These are phyloP conservation scores for Hebeloma cylindrosporum DNA, from an alignment of 768 basidiomycete species.

Conservation along the genomic window DNA sequence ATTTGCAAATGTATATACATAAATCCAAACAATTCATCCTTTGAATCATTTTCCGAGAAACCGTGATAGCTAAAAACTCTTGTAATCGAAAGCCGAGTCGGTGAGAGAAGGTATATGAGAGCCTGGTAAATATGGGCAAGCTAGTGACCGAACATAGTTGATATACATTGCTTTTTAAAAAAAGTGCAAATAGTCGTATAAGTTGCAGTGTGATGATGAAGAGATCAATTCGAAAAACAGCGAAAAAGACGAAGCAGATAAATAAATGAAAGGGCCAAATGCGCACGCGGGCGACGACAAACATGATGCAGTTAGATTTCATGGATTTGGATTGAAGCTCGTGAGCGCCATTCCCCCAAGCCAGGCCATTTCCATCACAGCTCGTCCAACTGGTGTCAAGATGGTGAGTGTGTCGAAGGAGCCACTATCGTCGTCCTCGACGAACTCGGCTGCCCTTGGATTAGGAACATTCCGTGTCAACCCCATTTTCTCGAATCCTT, in stretches of 20 bases:
- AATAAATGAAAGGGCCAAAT: background rate
- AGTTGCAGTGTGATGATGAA: conserved; percentile 2
- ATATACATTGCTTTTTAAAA: no score
- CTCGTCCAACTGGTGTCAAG: conserved; percentile 51
- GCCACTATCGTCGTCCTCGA: conserved; percentile 27
- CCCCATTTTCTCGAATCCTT: conserved; percentile 76
- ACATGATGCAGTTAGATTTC: background rate
- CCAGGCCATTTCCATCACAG: conserved; percentile 59
- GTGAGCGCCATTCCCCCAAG: conserved; percentile 52
- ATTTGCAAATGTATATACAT: no score
- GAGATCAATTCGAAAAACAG: no score
- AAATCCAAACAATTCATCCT: no score
- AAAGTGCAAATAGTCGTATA: conserved; percentile 6
- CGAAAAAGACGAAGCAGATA: background rate
- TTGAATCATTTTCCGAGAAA: no score
- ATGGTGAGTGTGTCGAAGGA: conserved; percentile 44
- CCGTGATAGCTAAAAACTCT: no score
- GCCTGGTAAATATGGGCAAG: no score
- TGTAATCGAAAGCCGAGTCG: no score
- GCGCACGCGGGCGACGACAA: background rate
- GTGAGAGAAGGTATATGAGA: no score
- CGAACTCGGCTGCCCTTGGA: conserved; percentile 19
- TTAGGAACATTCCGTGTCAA: conserved; percentile 47
- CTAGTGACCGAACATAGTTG: no score
- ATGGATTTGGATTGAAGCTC: conserved; percentile 38